Conservation (phyloP, 2,329 filamentous ascomycete species). For the Cercospora sojina region DNA sequence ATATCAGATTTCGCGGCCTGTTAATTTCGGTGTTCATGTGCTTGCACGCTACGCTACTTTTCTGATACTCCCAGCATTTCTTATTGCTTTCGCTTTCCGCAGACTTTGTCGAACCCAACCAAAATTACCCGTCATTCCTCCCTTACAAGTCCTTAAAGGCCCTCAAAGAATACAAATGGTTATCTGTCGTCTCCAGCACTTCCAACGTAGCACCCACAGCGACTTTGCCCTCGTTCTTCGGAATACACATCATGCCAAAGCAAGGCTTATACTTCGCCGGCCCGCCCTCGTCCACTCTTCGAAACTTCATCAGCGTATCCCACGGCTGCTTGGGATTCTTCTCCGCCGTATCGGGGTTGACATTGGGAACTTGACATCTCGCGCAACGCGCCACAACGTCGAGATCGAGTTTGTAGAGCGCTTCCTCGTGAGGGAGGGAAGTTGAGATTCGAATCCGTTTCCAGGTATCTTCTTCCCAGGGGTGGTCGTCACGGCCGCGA, state of each 20-base stretch:
- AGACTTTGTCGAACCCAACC: background rate
- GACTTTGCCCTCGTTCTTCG: slow-evolving; percentile 55
- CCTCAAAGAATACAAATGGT: slow-evolving; percentile 53
- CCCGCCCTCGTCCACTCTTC: slow-evolving; percentile 59
- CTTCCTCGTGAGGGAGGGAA: slow-evolving; percentile 34
- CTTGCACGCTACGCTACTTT: background rate
- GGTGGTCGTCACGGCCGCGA: slow-evolving; percentile 46
- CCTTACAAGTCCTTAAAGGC: slow-evolving; percentile 37
- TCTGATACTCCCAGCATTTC: background rate
- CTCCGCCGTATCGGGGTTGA: slow-evolving; percentile 61
- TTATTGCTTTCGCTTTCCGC: background rate
- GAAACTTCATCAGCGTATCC: slow-evolving; percentile 61
- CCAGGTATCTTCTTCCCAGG: slow-evolving; percentile 65
- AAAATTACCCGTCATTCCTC: slow-evolving; percentile 3
- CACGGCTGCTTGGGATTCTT: slow-evolving; percentile 61
- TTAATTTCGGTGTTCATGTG: background rate
- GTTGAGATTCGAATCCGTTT: slow-evolving; percentile 55
- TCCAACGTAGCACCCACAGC: slow-evolving; percentile 60
- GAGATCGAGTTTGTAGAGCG: slow-evolving; percentile 46
- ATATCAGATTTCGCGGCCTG: background rate
- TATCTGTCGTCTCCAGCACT: slow-evolving; percentile 56
- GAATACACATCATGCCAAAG: slow-evolving; percentile 65
- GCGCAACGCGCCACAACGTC: slow-evolving; percentile 61
- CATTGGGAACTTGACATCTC: slow-evolving; percentile 63
- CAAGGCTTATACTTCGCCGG: slow-evolving; percentile 63